These are phyloP conservation scores for Trypanosoma melophagium DNA, from an alignment of 208 protist species.

Conservation along the genomic window DNA sequence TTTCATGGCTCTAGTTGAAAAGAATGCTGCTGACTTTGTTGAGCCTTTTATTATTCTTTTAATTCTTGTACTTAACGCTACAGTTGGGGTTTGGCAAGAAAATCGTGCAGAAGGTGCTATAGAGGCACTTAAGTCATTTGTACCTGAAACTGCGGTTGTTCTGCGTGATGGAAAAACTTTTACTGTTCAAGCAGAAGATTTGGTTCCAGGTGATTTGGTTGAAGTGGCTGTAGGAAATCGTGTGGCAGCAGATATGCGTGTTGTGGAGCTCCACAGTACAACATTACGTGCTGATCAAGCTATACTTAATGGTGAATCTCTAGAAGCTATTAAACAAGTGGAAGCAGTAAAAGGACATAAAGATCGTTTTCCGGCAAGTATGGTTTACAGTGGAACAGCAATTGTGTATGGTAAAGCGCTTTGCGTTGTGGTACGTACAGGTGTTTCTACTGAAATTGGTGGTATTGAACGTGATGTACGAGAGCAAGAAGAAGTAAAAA, in stretches of 20 bases:
- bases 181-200: constrained; percentile 63
- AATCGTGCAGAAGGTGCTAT: constrained; percentile 90
- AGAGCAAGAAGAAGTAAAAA: constrained; percentile 87
- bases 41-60: constrained; percentile 95
- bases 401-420: constrained; percentile 89
- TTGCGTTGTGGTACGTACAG: constrained; percentile 94
- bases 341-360: constrained; percentile 36
- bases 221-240: constrained; percentile 92
- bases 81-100: constrained; percentile 94
- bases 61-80: constrained; percentile 93
- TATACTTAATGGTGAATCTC: constrained; percentile 95
- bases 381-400: constrained; percentile 94
- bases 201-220: constrained; percentile 96
- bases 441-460: constrained; percentile 92
- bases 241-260: constrained; percentile 94
- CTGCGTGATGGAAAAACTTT: constrained; percentile 62
- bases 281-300: constrained; percentile 90
- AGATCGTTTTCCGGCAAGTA: constrained; percentile 79
- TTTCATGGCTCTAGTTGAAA: constrained; percentile 71
- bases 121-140: constrained; percentile 78
- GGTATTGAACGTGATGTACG: constrained; percentile 88
- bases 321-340: constrained; percentile 67
- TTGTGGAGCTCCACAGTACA: constrained; percentile 85
- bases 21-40: constrained; percentile 74
- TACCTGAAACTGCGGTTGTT: constrained; percentile 58